These are phyloP conservation scores for Pichia phayaonensis DNA, from an alignment of 805 yeast species.

Conservation along the genomic window DNA sequence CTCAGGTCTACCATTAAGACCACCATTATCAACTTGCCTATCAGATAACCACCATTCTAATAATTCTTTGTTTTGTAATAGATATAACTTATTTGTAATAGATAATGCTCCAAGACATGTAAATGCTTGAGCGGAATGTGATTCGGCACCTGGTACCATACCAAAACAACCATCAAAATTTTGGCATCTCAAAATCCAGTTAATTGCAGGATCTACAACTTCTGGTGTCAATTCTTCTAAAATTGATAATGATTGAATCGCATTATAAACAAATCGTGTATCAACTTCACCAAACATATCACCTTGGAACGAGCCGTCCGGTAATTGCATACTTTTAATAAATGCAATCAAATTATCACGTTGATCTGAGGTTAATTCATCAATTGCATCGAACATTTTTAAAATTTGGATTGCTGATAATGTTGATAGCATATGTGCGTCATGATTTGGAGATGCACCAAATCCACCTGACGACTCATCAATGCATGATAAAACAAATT, in stretches of 20 bases:
- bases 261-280: slow-evolving; percentile 82
- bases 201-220: slow-evolving; percentile 49
- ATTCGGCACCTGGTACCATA: slow-evolving; percentile 86
- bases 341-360: slow-evolving; percentile 31
- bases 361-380: slow-evolving; percentile 26
- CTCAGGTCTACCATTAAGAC: slow-evolving; percentile 93
- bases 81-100: slow-evolving; percentile 51
- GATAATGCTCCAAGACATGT: slow-evolving; percentile 80
- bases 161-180: slow-evolving; percentile 98
- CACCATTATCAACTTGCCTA: slow-evolving; percentile 81
- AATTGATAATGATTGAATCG: slow-evolving; percentile 64
- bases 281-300: slow-evolving; percentile 91
- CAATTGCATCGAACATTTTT: slow-evolving; percentile 54
- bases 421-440: slow-evolving; percentile 79
- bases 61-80: slow-evolving; percentile 34
- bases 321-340: slow-evolving; percentile 39
- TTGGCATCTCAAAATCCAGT: slow-evolving; percentile 59
- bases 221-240: slow-evolving; percentile 49
- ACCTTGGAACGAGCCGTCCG: slow-evolving; percentile 77
- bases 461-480: slow-evolving; percentile 63
- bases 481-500: slow-evolving; percentile 65
- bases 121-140: slow-evolving; percentile 88
- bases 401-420: slow-evolving; percentile 81
- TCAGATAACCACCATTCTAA: slow-evolving; percentile 87
- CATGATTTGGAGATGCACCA: slow-evolving; percentile 85